These are phyloP conservation scores for Linanthus parryae DNA, from an alignment of 148 eudicot species.

Conservation along the genomic window DNA sequence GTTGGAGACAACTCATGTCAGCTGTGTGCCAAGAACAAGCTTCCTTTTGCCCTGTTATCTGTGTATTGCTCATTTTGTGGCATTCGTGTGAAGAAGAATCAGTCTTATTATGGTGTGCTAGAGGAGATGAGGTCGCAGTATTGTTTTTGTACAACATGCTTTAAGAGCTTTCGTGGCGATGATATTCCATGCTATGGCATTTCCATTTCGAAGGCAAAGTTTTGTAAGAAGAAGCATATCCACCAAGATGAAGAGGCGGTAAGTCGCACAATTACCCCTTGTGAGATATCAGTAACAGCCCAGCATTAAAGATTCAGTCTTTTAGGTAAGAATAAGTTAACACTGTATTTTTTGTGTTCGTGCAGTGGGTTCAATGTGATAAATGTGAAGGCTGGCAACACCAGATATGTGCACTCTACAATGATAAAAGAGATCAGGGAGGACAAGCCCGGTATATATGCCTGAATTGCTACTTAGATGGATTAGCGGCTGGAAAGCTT, in stretches of 20 bases:
- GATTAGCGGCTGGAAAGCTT: constrained; percentile 36
- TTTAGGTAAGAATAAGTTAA: neutral
- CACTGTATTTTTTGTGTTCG: neutral
- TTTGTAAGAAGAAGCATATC: constrained; percentile 42
- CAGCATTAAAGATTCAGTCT: neutral
- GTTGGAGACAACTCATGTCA: constrained; percentile 53
- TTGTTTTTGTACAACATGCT: constrained; percentile 63
- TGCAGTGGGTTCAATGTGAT: constrained; percentile 92
- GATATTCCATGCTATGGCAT: constrained; percentile 35
- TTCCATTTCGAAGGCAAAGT: constrained; percentile 41
- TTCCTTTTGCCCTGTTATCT: constrained; percentile 53
- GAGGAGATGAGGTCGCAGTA: constrained; percentile 37
- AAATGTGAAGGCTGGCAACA: constrained; percentile 89
- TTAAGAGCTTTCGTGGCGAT: constrained; percentile 35
- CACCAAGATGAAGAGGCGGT: constrained; percentile 66
- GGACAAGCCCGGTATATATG: constrained; percentile 62
- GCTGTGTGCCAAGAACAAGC: constrained; percentile 46
- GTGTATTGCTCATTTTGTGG: constrained; percentile 69
- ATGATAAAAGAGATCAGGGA: constrained; percentile 54
- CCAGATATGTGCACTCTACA: constrained; percentile 83
- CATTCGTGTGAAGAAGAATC: constrained; percentile 43
- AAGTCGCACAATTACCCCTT: too few species aligned
- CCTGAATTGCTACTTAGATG: constrained; percentile 61
- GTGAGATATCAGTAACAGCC: too few species aligned
- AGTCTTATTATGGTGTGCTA: constrained; percentile 32